Evolutionary conservation across 2,329 filamentous ascomycete species (phyloP).

Genomic region (Alternaria viburni): DNA sequence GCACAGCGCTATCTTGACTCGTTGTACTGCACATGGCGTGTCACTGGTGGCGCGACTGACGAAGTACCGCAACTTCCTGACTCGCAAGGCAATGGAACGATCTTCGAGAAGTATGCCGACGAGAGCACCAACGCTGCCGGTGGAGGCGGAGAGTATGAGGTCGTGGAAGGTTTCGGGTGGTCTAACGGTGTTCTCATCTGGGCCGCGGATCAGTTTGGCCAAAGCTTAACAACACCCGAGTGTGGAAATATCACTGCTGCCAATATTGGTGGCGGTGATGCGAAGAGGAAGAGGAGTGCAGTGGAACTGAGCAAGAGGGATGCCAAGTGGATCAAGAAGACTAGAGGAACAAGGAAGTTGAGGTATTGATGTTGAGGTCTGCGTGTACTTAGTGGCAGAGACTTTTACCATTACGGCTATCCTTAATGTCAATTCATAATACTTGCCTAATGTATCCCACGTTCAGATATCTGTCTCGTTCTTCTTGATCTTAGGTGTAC

Average conservation of each 20-base stretch:
- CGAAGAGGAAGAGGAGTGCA: slow-evolving; percentile 39
- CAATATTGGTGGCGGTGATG: slow-evolving; percentile 15
- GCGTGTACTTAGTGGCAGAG: background rate
- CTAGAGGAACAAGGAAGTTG: slow-evolving; percentile 6
- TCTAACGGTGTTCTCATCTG: slow-evolving; percentile 73
- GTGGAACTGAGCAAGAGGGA: slow-evolving; percentile 39
- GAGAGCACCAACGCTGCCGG: slow-evolving; percentile 66
- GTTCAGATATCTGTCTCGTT: background rate
- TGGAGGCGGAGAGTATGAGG: slow-evolving; percentile 71
- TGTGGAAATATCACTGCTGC: slow-evolving; percentile 44
- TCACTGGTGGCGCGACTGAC: slow-evolving; percentile 66
- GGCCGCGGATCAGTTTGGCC: slow-evolving; percentile 67
- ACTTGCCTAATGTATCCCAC: background rate
- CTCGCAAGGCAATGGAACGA: slow-evolving; percentile 63
- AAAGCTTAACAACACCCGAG: slow-evolving; percentile 61
- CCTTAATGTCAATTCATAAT: background rate
- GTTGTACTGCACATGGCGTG: slow-evolving; percentile 73
- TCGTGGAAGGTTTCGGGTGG: slow-evolving; percentile 75
- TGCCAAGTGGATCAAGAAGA: slow-evolving; percentile 41
- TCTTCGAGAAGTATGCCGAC: slow-evolving; percentile 74
- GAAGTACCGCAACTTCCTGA: slow-evolving; percentile 29
- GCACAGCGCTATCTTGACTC: slow-evolving; percentile 72
- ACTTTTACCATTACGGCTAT: background rate
- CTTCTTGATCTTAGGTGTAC: background rate
- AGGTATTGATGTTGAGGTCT: slow-evolving; percentile 1